Percentiles rank a stretch among this genome's conserved stretches.
phyloP scores from a whole-genome alignment of 1,284 basidiomycete species.

The Marasmius sp. region DNA sequence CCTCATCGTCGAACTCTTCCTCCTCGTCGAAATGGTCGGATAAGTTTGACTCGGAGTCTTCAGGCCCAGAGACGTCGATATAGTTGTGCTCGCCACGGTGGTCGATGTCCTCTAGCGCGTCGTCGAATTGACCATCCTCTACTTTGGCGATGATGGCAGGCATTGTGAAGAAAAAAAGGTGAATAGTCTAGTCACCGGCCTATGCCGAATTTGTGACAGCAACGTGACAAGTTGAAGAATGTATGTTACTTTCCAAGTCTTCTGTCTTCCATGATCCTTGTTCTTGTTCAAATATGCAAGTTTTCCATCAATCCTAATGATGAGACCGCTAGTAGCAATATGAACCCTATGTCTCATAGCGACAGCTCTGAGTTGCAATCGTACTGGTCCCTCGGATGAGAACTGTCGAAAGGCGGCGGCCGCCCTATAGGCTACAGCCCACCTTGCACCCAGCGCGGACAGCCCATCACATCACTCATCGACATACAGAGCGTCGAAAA shows the following conservation, averaged over 20 bases:
- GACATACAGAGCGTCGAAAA: too few species aligned
- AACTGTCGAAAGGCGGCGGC: too few species aligned
- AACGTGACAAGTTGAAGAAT: not conserved
- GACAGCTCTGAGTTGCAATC: too few species aligned
- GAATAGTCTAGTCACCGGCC: slow-evolving; percentile 8
- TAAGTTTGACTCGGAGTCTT: slow-evolving; percentile 31
- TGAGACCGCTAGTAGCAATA: too few species aligned
- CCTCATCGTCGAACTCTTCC: slow-evolving; percentile 40
- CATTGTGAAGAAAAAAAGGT: slow-evolving; percentile 7
- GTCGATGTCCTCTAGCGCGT: slow-evolving; percentile 37
- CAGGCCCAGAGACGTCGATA: slow-evolving; percentile 41
- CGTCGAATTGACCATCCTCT: slow-evolving; percentile 53
- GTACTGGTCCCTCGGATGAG: too few species aligned
- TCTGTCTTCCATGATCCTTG: not conserved
- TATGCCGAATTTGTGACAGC: not conserved
- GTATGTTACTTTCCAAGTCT: too few species aligned
- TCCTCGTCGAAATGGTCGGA: slow-evolving; percentile 40
- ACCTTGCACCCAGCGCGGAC: too few species aligned
- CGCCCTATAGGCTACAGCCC: too few species aligned
- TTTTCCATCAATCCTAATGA: too few species aligned
- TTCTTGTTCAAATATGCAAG: too few species aligned
- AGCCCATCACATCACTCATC: too few species aligned
- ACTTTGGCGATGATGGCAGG: slow-evolving; percentile 18
- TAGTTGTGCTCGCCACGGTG: slow-evolving; percentile 34
- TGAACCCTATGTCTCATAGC: too few species aligned